A percentile compares a stretch with the other conserved stretches of the same genome.
Evolutionary conservation across 2,329 filamentous ascomycete genomes (phyloP).

Genomic region (Immersiporthe knoxdaviesiana): DNA sequence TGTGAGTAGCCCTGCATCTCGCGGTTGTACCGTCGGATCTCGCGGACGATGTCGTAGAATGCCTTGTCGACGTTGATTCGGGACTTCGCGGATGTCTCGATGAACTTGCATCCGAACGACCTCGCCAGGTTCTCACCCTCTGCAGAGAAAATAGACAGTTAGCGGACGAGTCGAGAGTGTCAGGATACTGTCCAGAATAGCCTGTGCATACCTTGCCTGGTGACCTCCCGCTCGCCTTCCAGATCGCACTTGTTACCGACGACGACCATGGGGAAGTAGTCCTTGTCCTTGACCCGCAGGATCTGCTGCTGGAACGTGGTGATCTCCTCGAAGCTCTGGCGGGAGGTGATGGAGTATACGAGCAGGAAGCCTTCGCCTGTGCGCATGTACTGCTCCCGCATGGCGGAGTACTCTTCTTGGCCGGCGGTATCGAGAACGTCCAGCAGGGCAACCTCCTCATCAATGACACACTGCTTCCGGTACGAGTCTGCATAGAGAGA

Average conservation of each 20-base stretch:
- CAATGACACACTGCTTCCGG: slow-evolving; percentile 99
- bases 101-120: slow-evolving; percentile 95
- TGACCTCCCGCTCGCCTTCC: slow-evolving; percentile 87
- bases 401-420: slow-evolving; percentile 98
- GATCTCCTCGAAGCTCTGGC: slow-evolving; percentile 98
- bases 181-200: slow-evolving; percentile 16
- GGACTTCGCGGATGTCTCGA: slow-evolving; percentile 98
- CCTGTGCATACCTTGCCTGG: slow-evolving; percentile 76
- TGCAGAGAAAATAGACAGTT: slow-evolving; percentile 46
- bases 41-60: slow-evolving; percentile 97
- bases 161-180: slow-evolving; percentile 12
- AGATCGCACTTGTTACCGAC: slow-evolving; percentile 99
- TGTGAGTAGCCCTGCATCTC: slow-evolving; percentile 90
- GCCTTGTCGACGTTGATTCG: slow-evolving; percentile 98
- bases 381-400: slow-evolving; percentile 99
- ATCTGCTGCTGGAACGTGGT: slow-evolving; percentile 99
- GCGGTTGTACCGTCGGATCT: slow-evolving; percentile 97
- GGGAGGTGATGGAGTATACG: slow-evolving; percentile 96
- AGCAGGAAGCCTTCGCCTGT: slow-evolving; percentile 97
- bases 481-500: slow-evolving; percentile 96
- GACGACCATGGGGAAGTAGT: slow-evolving; percentile 99
- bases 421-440: slow-evolving; percentile 98
- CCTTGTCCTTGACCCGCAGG: slow-evolving; percentile 97
- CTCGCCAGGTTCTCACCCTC: slow-evolving; percentile 87
- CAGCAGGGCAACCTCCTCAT: slow-evolving; percentile 95